Evolutionary conservation across 768 basidiomycete species (phyloP), one percentile per base, ranked within the genome.

Genomic region (Rubroboletus satanas): DNA sequence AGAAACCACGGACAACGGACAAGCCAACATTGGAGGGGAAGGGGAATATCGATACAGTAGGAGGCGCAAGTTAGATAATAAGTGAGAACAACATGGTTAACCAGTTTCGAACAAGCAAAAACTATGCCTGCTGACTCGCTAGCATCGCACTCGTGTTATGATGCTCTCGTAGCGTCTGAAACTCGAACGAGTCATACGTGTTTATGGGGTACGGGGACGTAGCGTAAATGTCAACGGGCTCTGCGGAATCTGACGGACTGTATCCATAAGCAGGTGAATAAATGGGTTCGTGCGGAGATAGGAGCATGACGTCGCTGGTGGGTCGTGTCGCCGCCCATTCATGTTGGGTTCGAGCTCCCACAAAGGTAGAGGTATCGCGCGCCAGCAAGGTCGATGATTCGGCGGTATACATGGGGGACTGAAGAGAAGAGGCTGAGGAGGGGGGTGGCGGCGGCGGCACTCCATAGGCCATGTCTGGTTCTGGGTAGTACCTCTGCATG

Each of bases 101-200:
- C 39, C 18, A 9, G 29, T 21, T 9, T 11, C 21, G 21, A 54
- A 23, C 41, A 9, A 4, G 38, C 32, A 35, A 10, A 9, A 5
- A 17, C 36, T 70, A 70, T 28, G 57, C 64, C 4, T 47, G 66
- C 46, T 62, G 68, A 50, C 59, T 51, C 12, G 64, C 45, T n/a
- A 66, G 52, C 32, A 55, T n/a, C 15, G 42, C 49, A 18, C 37
- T 46, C 31, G 57, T 49, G 56, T 54, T 57, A 31, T 73, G 68
- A 31, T 73, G 68, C 45, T 70, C 73, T 18, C 61, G 68, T 14
- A 71, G 55, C 18, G 61, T 50, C 54, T 71, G 73, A 21, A 71
- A 70, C n/a, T 67, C 73, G 46, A 71, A 65, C 17, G 68, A 56
- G 54, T 75, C 73, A 37, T 65, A 69, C 17, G 68, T 51, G 47